A percentile compares a stretch with the other conserved stretches of the same genome.
These are phyloP conservation scores for Ligustrum vulgare DNA, from an alignment of 257 asterid genomes.

Conservation along the genomic window DNA sequence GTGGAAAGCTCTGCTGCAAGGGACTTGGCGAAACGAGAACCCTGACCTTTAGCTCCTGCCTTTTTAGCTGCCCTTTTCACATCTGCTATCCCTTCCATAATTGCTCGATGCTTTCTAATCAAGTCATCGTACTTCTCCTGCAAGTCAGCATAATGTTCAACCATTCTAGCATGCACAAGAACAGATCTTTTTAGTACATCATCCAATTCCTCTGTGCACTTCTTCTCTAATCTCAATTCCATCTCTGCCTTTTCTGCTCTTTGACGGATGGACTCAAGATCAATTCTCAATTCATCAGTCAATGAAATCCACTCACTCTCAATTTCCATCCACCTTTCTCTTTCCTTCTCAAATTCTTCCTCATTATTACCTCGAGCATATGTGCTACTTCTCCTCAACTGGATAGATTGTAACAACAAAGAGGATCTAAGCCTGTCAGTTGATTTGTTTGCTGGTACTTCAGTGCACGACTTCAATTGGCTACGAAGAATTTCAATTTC, in stretches of 20 bases:
- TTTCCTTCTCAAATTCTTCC: constrained; percentile 85
- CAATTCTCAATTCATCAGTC: constrained; percentile 88
- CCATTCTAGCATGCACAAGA: constrained; percentile 79
- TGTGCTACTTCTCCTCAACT: constrained; percentile 66
- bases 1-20: constrained; percentile 90
- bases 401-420: constrained; percentile 77
- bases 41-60: constrained; percentile 86
- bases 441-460: constrained; percentile 57
- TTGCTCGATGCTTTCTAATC: constrained; percentile 58
- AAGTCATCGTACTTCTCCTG: constrained; percentile 87
- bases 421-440: constrained; percentile 70
- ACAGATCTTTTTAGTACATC: constrained; percentile 81
- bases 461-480: constrained; percentile 54
- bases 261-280: constrained; percentile 68
- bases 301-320: constrained; percentile 97
- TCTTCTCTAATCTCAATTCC: constrained; percentile 79
- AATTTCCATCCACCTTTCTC: constrained; percentile 90
- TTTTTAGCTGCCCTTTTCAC: constrained; percentile 86
- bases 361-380: constrained; percentile 36
- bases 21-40: constrained; percentile 80
- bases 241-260: constrained; percentile 69
- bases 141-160: constrained; percentile 84
- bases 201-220: constrained; percentile 76
- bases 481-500: constrained; percentile 67
- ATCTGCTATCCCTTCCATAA: constrained; percentile 80